Conservation (phyloP, 2,329 filamentous ascomycete species). For the Trichophyton rubrum region DNA sequence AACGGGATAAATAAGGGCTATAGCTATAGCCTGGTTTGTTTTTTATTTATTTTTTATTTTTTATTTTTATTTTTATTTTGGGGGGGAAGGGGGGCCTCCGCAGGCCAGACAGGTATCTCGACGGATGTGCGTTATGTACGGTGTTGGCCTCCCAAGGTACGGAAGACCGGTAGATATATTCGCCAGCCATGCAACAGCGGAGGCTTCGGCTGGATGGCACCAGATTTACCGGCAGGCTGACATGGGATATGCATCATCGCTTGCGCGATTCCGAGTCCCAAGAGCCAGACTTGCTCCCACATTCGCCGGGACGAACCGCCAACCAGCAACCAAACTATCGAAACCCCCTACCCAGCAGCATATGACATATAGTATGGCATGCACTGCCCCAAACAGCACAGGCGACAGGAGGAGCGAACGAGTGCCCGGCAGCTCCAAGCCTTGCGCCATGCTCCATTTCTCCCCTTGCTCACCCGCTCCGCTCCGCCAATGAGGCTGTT, state of each 20-base stretch:
- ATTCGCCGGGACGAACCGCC: not conserved
- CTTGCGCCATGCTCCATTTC: not conserved
- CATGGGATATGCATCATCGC: too few species aligned
- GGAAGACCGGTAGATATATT: not conserved
- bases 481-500: not conserved
- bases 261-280: too few species aligned
- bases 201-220: too few species aligned
- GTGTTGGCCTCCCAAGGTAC: not conserved
- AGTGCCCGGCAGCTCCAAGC: not conserved
- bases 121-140: not conserved
- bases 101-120: not conserved
- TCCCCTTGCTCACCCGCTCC: not conserved
- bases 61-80: not conserved
- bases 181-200: too few species aligned
- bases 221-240: too few species aligned
- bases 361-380: not conserved
- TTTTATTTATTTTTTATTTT: too few species aligned
- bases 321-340: not conserved
- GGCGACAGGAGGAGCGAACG: not conserved
- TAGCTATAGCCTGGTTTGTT: too few species aligned
- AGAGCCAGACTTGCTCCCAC: too few species aligned
- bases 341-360: not conserved
- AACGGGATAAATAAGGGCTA: too few species aligned
- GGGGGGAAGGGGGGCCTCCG: not conserved
- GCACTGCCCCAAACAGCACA: not conserved